Conservation (phyloP, 2,329 filamentous ascomycete genomes). For the Penicillium sp. region DNA sequence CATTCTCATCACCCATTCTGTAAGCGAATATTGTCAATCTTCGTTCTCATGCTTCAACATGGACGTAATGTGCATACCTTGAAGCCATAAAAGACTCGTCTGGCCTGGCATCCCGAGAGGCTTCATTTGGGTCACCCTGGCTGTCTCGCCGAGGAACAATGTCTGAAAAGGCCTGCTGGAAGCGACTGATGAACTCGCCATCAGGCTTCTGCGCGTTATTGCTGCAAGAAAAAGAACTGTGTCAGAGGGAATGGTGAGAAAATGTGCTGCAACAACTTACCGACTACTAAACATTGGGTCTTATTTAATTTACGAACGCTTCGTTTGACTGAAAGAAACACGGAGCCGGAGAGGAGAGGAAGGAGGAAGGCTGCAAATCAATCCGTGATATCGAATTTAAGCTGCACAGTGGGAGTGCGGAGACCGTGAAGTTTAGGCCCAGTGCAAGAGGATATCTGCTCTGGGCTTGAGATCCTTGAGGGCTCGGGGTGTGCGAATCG, state of each 20-base stretch:
- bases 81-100: constrained; percentile 23
- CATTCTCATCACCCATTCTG: constrained; percentile 31
- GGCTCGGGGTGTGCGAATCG: not conserved
- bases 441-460: not conserved
- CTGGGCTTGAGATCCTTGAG: not conserved
- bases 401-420: not conserved
- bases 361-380: not conserved
- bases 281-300: constrained; percentile 50
- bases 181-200: constrained; percentile 78
- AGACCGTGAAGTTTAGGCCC: not conserved
- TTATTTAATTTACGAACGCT: constrained; percentile 1
- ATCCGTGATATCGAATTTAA: constrained; percentile 10
- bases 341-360: not conserved
- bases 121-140: constrained; percentile 31
- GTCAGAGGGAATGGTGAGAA: not conserved
- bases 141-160: constrained; percentile 54
- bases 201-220: constrained; percentile 81
- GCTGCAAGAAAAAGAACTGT: constrained; percentile 42
- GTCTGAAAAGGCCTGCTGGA: constrained; percentile 79
- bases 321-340: not conserved
- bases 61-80: constrained; percentile 22
- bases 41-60: not conserved
- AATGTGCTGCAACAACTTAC: constrained; percentile 32
- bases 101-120: constrained; percentile 7
- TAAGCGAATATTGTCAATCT: not conserved